Evolutionary conservation across 768 basidiomycete species (phyloP).

Genomic region (Pisolithus sp.): DNA sequence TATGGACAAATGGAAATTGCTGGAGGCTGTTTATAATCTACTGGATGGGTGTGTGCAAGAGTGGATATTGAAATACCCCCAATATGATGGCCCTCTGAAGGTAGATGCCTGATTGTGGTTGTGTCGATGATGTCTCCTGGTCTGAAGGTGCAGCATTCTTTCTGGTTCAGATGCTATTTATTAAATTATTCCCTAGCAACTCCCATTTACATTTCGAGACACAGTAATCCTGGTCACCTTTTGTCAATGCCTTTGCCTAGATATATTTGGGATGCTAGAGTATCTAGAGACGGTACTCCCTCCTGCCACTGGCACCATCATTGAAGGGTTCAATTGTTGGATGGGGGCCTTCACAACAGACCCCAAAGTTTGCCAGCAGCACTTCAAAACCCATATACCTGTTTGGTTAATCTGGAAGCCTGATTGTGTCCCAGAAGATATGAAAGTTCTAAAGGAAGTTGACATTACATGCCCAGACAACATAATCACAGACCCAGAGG

Average conservation of each 20-base stretch:
- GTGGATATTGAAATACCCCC: background rate
- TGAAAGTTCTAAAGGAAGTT: background rate
- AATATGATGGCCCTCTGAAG: background rate
- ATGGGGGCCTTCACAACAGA: background rate
- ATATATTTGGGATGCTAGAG: background rate
- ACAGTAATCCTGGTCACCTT: background rate
- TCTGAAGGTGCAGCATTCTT: background rate
- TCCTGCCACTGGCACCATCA: background rate
- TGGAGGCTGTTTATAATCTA: no score
- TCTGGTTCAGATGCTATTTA: background rate
- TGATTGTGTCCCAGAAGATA: background rate
- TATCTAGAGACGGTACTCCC: background rate
- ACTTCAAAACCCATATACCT: background rate
- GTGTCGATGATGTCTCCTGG: background rate
- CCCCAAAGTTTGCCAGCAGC: background rate
- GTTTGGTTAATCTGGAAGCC: background rate
- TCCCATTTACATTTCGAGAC: background rate
- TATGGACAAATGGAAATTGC: no score
- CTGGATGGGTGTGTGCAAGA: background rate
- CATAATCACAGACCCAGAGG: background rate
- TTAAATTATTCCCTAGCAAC: background rate
- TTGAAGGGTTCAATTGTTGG: background rate
- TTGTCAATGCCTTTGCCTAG: background rate
- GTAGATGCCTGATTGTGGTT: background rate
- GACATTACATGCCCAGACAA: background rate